Base-by-base conservation (phyloP, 495 filamentous ascomycete species). In the Daldinia loculata region DNA sequence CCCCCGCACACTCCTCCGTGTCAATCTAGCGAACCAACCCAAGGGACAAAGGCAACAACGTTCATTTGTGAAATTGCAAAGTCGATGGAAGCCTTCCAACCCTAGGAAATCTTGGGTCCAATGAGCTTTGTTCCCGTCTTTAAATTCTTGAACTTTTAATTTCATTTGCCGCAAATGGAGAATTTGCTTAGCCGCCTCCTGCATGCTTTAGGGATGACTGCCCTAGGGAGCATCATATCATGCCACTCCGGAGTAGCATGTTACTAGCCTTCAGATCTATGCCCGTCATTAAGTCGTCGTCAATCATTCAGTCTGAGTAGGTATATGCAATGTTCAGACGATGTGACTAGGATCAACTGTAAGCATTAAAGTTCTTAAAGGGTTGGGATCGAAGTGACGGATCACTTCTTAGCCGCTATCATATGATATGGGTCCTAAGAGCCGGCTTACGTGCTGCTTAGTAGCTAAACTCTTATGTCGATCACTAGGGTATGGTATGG, bases 151-250 rank as follows among this genome's bases (percentile, higher is more conserved):
- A 41, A 15, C 57, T 45, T 43, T 60, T 32, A 50, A 45, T 64
- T 39, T 66, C 66, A 66, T 74, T 74, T 74, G 62, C 71, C 71
- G 52, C 53, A 70, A 66, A 60, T 27, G 71, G 63, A 66, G 58
- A 70, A 60, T 43, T 57, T 43, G 32, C 45, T 45, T 39, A 27
- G 41, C 27, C 53, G 64, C 45, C 32, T 67, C 41, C 66, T 63
- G 59, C 66, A 67, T 43, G 34, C 53, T 38, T 57, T 53, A 55
- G 36, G 52, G 52, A 71, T 63, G 34, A n/a, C 36, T 56, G 32
- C 51, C 61, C 19, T 61, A 29, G 58, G 29, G 15, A 56, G 19
- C 8, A 62, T 62, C 62, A 63, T 70, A 58, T 45, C 56, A 65
- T 66, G 15, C 56, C 26, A 59, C 43, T 30, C 56, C 56, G 12